Evolutionary conservation across 208 protist genomes (phyloP).

Genomic region (Acanthamoeba triangularis): DNA sequence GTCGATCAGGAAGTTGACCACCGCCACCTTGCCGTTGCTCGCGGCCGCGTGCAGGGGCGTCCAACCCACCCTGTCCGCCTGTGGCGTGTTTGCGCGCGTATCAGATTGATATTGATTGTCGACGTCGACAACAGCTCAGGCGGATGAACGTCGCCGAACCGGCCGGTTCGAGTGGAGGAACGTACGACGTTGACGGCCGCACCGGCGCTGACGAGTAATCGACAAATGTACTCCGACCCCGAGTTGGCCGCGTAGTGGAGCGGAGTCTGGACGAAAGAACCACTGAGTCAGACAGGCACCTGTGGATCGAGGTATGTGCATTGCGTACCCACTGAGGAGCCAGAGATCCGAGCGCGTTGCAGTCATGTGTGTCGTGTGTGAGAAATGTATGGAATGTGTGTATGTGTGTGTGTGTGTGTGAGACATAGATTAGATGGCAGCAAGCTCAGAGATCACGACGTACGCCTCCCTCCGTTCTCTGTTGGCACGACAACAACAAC

Average conservation of each 20-base stretch:
- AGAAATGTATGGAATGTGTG: too few species aligned
- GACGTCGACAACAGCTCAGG: background rate
- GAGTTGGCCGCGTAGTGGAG: constrained; percentile 7
- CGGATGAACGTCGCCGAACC: background rate
- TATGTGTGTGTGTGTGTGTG: too few species aligned
- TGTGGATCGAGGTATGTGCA: too few species aligned
- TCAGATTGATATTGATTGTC: background rate
- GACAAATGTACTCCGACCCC: background rate
- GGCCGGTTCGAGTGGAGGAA: background rate
- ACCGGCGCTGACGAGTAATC: constrained; percentile 26
- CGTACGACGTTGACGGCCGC: constrained; percentile 21
- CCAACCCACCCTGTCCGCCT: constrained; percentile 7
- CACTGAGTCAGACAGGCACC: too few species aligned
- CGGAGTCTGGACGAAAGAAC: background rate
- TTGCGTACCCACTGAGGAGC: constrained; percentile 22
- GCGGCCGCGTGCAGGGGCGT: constrained; percentile 23
- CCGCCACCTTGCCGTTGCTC: background rate
- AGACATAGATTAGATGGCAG: too few species aligned
- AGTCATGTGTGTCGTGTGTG: background rate
- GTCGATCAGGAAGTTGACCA: constrained; percentile 35
- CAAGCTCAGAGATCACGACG: too few species aligned
- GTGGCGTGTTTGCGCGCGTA: background rate
- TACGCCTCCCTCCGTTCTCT: too few species aligned
- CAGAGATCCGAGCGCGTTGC: too few species aligned
- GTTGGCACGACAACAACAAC: background rate